These are phyloP conservation scores for Gossypium trilobum DNA, from an alignment of 441 rosid genomes.

Conservation along the genomic window DNA sequence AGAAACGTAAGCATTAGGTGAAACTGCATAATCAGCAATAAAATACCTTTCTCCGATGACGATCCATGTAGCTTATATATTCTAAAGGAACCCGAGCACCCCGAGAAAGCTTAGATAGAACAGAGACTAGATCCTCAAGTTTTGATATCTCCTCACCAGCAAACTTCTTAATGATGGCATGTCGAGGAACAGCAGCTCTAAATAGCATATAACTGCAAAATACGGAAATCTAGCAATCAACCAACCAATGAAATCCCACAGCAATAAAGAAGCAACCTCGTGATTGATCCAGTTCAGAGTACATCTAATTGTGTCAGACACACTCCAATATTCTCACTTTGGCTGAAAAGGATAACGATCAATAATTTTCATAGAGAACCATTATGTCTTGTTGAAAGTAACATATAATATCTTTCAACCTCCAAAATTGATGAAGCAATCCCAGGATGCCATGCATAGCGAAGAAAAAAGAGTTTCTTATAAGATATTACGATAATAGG, in stretches of 20 bases:
- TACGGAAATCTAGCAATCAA: constrained; percentile 14
- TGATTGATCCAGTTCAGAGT: neutral
- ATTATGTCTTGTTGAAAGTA: neutral
- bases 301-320: neutral
- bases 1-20: neutral
- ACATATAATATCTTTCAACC: constrained; percentile 3
- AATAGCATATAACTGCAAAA: constrained; percentile 81
- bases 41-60: constrained; percentile 84
- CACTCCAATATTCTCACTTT: neutral
- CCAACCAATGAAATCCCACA: constrained; percentile 5
- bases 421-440: neutral
- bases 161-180: constrained; percentile 90
- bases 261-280: constrained; percentile 14
- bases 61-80: constrained; percentile 72
- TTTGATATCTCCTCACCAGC: constrained; percentile 68
- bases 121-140: constrained; percentile 62
- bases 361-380: neutral
- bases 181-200: constrained; percentile 93
- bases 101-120: constrained; percentile 59
- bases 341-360: neutral
- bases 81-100: constrained; percentile 94
- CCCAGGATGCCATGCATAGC: neutral
- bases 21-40: constrained; percentile 8
- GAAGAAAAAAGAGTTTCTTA: neutral
- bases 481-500: constrained; percentile 1